Evolutionary conservation across 1,284 basidiomycete genomes (phyloP), one percentile per base, ranked within the genome.

Genomic region (Boletus subluridellus): DNA sequence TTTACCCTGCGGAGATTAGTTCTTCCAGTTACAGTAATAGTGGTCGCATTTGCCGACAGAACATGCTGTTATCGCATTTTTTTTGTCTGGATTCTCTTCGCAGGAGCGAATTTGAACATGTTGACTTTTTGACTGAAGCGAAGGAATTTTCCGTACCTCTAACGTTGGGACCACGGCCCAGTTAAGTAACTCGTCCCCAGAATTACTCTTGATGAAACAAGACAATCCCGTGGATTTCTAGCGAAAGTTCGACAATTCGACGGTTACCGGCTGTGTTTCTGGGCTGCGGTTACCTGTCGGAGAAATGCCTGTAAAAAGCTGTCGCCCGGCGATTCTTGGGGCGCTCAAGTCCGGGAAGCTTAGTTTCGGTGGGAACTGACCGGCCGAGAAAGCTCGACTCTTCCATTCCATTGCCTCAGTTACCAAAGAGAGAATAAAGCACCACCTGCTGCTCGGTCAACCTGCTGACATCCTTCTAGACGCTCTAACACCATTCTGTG

Each of bases 341-440:
- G 38, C 65, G 63, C 63, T 50, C 42, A 57, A 50, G 56, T 32
- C 60, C 53, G 58, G 60, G 53, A 67, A 58, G 57, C 37, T 57
- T 41, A 57, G 42, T 55, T 52, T 65, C 32, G 69, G 72, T 74
- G 72, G 69, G 71, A 73, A 72, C 54, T 55, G 52, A 57, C 52
- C 62, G 62, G 63, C 59, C 66, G 52, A 66, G 66, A 69, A 69
- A 63, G 60, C 60, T 53, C 49, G 49, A 58, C 59, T 62, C 62
- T 69, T 73, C 63, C 60, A 60, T 68, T 73, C 69, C 65, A 50
- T 66, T 66, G 69, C 37, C 64, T 55, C 51, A 67, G 54, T 66
- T 67, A n/a, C 69, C 69, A 74, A 74, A 74, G 61, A 59, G 70
- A 73, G 69, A 61, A 71, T 72, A 71, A 71, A 72, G 72, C 68